Conservation (phyloP, 1,139 yeast species). For the Blastobotrys aristatus region DNA sequence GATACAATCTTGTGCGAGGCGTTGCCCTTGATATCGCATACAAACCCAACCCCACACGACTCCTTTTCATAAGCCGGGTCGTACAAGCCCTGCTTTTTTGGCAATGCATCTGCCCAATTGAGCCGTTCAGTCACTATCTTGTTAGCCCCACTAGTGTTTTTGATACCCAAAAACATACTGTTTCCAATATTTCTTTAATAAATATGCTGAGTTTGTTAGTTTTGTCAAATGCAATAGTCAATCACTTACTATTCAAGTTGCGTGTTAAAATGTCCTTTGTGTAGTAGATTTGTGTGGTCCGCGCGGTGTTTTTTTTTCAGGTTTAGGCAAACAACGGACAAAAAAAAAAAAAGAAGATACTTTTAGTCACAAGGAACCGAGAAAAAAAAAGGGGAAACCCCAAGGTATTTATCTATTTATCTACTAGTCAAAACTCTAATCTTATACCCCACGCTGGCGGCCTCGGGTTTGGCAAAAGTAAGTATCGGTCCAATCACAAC, state of each 20-base stretch:
- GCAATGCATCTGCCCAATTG: conserved; percentile 90
- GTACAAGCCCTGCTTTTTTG: conserved; percentile 82
- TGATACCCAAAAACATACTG: too few species aligned
- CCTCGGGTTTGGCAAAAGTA: too few species aligned
- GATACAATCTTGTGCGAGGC: conserved; percentile 89
- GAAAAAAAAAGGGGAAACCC: background rate
- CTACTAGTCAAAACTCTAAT: background rate
- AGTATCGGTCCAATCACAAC: too few species aligned
- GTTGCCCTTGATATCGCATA: conserved; percentile 86
- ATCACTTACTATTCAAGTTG: too few species aligned
- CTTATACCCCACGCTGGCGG: background rate
- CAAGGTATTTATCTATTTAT: background rate
- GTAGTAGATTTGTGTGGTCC: too few species aligned
- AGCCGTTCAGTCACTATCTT: conserved; percentile 28
- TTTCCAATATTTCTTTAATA: too few species aligned
- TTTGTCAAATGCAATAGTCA: too few species aligned
- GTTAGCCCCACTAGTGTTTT: too few species aligned
- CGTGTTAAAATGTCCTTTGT: too few species aligned
- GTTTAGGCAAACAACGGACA: too few species aligned
- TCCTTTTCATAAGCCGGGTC: conserved; percentile 93
- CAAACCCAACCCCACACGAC: conserved; percentile 98
- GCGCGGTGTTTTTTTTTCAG: too few species aligned
- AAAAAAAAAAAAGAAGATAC: background rate
- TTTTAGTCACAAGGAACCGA: background rate
- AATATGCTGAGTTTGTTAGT: too few species aligned